Evolutionary conservation across 1,284 basidiomycete genomes (phyloP).

Genomic region (Leccinum angustisporum): DNA sequence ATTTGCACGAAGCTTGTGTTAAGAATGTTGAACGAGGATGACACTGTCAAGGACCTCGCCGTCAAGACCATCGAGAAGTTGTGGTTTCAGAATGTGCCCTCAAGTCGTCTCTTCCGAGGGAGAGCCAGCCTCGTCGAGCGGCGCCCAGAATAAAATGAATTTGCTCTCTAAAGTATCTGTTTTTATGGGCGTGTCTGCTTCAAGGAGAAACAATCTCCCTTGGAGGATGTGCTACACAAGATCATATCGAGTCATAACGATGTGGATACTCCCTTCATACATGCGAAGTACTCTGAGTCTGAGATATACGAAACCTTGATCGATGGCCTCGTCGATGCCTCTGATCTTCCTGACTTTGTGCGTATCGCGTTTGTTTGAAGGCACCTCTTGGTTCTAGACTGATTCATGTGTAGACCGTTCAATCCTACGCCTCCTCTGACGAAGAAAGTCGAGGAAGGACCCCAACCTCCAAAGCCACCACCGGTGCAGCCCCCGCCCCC

Average conservation of each 20-base stretch:
- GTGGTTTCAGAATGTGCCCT: conserved; percentile 64
- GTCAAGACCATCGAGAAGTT: conserved; percentile 86
- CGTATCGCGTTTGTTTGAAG: too few species aligned
- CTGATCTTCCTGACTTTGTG: too few species aligned
- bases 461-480: conserved; percentile 19
- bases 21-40: conserved; percentile 89
- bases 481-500: conserved; percentile 22
- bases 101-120: conserved; percentile 38
- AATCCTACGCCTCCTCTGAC: too few species aligned
- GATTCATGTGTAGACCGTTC: too few species aligned
- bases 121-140: conserved; percentile 31
- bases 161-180: conserved; percentile 56
- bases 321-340: too few species aligned
- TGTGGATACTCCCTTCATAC: conserved; percentile 35
- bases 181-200: too few species aligned
- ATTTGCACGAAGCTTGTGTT: conserved; percentile 83
- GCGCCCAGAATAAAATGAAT: conserved; percentile 47
- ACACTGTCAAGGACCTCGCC: conserved; percentile 85
- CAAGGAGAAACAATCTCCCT: too few species aligned
- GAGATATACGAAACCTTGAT: too few species aligned
- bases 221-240: conserved; percentile 79
- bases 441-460: neutral
- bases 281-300: too few species aligned
- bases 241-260: conserved; percentile 54
- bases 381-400: too few species aligned